Percentiles rank a stretch among this genome's conserved stretches.
phyloP scores from a whole-genome alignment of 306 rosid genomes.

The Medicago arabica region DNA sequence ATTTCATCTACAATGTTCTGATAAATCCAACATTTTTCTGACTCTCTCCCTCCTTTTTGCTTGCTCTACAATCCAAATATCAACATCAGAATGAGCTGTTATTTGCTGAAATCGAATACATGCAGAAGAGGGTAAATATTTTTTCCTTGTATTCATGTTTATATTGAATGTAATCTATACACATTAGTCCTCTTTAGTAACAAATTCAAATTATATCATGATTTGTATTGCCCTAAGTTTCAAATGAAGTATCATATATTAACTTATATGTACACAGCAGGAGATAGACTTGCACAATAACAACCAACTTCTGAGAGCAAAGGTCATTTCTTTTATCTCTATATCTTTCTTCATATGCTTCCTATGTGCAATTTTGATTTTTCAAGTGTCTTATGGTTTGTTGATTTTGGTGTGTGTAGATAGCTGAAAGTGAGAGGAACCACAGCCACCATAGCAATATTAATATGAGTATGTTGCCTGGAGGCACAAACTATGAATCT shows the following conservation, averaged over 20 bases:
- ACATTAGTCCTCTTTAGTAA: no score
- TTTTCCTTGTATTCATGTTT: not conserved
- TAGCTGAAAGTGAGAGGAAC: conserved; percentile 82
- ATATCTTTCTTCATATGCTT: not conserved
- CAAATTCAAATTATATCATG: not conserved
- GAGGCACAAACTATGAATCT: conserved; percentile 60
- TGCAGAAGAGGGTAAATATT: conserved; percentile 73
- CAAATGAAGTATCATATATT: not conserved
- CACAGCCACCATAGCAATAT: conserved; percentile 49
- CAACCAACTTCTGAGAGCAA: conserved; percentile 88
- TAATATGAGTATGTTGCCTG: conserved; percentile 54
- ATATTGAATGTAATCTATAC: no score
- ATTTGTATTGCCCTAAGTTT: not conserved
- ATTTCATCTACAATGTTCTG: conserved; percentile 23
- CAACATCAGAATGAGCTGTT: conserved; percentile 77
- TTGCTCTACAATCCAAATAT: conserved; percentile 24
- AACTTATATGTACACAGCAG: conserved; percentile 48
- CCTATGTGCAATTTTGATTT: not conserved
- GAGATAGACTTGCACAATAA: conserved; percentile 86
- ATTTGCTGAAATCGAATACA: conserved; percentile 88
- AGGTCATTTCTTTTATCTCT: conserved; percentile 51
- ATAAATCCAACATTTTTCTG: conserved; percentile 34
- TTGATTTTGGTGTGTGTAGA: conserved; percentile 47
- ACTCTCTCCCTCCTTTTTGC: conserved; percentile 37
- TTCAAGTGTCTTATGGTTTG: not conserved